Evolutionary conservation across 331 rosid species (phyloP), one percentile per base, ranked within the genome.

Genomic region (Rosa hybrid): DNA sequence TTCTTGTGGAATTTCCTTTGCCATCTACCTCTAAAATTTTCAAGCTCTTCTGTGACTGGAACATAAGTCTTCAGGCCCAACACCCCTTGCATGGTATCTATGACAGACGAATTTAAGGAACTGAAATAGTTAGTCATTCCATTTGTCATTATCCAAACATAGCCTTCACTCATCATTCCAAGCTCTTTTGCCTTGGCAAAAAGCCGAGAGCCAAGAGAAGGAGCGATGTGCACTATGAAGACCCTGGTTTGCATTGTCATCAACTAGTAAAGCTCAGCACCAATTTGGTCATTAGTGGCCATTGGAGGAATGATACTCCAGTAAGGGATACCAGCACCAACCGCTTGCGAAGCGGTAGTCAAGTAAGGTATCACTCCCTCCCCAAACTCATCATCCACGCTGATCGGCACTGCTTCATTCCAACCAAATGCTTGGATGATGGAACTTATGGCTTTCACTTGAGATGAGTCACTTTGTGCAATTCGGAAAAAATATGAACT

Each of bases 391-490:
- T 73, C 5, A 20, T 34, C 34, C 0, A 73, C 11, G 1, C 49
- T 73, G 49, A 53, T 17, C 34, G 77, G 77, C 18, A 73, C 77
- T 51, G 30, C 77, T 38, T 30, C 65, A 17, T 12, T 51, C 67
- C 77, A 73, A 34, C 65, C 65, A 38, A 53, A 74, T 12, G 77
- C 77, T 6, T 74, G 48, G 21, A 74, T 38, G 49, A 74, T 56
- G 50, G 17, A 13, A 5, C 68, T 20, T 0, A 74, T 54, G 67
- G 51, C 78, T 11, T 5, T 12, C 12, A 54, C 68, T 56, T 74
- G 78, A 74, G 78, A 54, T 54, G 50, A 4, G 38, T 74, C 78
- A 39, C 54, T 74, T 45, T 74, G 68, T 53, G 51, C 34, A 54
- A 74, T 54, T 18, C 78, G 50, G 34, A 74, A 10, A 34, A 74